These are phyloP conservation scores for Mycena rebaudengoi DNA, from an alignment of 768 basidiomycete species.

Conservation along the genomic window DNA sequence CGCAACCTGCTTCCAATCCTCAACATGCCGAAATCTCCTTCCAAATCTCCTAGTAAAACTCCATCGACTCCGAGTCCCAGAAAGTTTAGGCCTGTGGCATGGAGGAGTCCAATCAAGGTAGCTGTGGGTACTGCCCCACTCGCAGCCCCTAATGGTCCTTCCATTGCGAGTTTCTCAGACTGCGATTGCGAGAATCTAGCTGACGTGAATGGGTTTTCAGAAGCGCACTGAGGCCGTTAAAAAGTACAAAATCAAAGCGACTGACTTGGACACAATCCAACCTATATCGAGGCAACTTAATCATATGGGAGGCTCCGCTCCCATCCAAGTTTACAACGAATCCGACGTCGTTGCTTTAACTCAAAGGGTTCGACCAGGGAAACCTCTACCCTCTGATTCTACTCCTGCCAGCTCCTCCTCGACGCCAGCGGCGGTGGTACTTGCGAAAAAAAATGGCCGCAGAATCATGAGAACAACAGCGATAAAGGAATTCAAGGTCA, in stretches of 20 bases:
- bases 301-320: conserved; percentile 18
- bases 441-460: conserved; percentile 15
- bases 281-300: conserved; percentile 8
- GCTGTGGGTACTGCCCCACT: background rate
- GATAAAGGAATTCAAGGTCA: conserved; percentile 14
- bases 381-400: conserved; percentile 11
- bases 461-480: conserved; percentile 18
- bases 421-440: too few species aligned
- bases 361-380: conserved; percentile 7
- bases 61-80: conserved; percentile 18
- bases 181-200: background rate
- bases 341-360: conserved; percentile 9
- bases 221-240: conserved; percentile 7
- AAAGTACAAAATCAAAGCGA: conserved; percentile 17
- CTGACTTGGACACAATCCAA: conserved; percentile 16
- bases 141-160: conserved; percentile 5
- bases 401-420: background rate
- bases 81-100: conserved; percentile 1
- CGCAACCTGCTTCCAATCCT: background rate
- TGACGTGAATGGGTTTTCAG: background rate
- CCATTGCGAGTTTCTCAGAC: conserved; percentile 1
- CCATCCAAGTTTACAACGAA: conserved; percentile 19
- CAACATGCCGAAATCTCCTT: conserved; percentile 5
- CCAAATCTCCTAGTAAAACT: background rate
- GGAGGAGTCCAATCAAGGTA: conserved; percentile 7